phyloP scores from a whole-genome alignment of 108 stramenopile genomes.

The Bacterosira constricta region DNA sequence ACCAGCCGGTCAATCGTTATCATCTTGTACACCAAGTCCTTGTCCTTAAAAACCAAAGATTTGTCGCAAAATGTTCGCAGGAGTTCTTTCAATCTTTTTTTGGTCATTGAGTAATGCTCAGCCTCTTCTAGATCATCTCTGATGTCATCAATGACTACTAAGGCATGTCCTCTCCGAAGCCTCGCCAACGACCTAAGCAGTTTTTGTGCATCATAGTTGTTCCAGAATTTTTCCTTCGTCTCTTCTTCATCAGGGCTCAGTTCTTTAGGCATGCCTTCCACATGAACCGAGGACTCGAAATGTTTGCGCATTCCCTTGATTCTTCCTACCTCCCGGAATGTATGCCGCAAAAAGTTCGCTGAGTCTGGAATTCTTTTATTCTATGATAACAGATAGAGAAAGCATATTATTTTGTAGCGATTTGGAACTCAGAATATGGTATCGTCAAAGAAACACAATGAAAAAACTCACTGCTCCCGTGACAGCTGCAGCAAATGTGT shows the following conservation, averaged over 20 bases:
- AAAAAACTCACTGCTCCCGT: no score
- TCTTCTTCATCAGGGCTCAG: slow-evolving; percentile 8
- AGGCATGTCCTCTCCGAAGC: background rate
- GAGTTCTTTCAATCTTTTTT: background rate
- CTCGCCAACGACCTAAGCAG: slow-evolving; percentile 24
- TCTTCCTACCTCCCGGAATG: slow-evolving; percentile 23
- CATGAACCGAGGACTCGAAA: background rate
- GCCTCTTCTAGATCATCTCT: slow-evolving; percentile 10
- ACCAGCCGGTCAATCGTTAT: background rate
- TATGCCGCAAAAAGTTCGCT: slow-evolving; percentile 31
- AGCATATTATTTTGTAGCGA: no score
- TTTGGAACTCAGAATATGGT: no score
- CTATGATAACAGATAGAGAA: no score
- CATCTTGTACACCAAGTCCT: background rate
- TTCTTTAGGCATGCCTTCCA: slow-evolving; percentile 5
- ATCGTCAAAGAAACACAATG: no score
- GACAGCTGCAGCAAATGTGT: slow-evolving; percentile 24
- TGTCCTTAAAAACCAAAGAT: slow-evolving; percentile 6
- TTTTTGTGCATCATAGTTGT: slow-evolving; percentile 14
- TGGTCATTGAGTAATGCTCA: slow-evolving; percentile 1
- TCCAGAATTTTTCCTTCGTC: slow-evolving; percentile 18
- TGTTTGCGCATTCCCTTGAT: slow-evolving; percentile 13
- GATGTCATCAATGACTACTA: slow-evolving; percentile 5
- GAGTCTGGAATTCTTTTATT: slow-evolving; percentile 21
- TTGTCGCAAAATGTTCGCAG: slow-evolving; percentile 11